These are phyloP conservation scores for Nicotiana tomentosiformis DNA, from an alignment of 257 asterid species.

Conservation along the genomic window DNA sequence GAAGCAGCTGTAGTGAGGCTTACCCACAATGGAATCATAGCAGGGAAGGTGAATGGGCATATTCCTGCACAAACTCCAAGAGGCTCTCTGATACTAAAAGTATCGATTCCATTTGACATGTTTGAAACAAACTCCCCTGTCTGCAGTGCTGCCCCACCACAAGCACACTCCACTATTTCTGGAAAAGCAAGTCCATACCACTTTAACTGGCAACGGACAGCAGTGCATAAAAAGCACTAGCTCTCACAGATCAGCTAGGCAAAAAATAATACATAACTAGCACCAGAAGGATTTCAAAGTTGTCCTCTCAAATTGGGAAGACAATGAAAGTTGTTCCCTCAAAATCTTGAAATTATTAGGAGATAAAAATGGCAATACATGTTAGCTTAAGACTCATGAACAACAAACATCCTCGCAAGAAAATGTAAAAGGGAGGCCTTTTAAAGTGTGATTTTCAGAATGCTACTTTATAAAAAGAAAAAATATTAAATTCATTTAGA, in stretches of 20 bases:
- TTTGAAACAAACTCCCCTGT: conserved; percentile 90
- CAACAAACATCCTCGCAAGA: not conserved
- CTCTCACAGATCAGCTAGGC: not conserved
- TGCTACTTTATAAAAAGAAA: not conserved
- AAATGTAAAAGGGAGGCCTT: not conserved
- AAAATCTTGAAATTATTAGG: not conserved
- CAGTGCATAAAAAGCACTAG: not conserved
- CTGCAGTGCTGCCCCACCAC: conserved; percentile 92
- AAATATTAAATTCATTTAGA: not conserved
- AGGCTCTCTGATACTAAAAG: conserved; percentile 86
- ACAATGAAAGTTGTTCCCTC: not conserved
- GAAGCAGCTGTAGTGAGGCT: conserved; percentile 7
- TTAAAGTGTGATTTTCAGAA: not conserved
- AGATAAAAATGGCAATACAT: not conserved
- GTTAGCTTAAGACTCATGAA: not conserved
- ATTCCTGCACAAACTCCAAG: conserved; percentile 98
- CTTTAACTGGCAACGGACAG: not conserved
- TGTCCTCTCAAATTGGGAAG: not conserved
- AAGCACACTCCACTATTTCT: conserved; percentile 98
- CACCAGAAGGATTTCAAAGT: not conserved
- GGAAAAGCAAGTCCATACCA: conserved; percentile 18
- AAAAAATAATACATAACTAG: not conserved
- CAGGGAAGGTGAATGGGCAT: conserved; percentile 95
- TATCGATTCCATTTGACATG: conserved; percentile 78
- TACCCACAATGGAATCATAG: conserved; percentile 99